phyloP scores from a whole-genome alignment of 2,329 filamentous ascomycete species.

The Geosmithia morbida region DNA sequence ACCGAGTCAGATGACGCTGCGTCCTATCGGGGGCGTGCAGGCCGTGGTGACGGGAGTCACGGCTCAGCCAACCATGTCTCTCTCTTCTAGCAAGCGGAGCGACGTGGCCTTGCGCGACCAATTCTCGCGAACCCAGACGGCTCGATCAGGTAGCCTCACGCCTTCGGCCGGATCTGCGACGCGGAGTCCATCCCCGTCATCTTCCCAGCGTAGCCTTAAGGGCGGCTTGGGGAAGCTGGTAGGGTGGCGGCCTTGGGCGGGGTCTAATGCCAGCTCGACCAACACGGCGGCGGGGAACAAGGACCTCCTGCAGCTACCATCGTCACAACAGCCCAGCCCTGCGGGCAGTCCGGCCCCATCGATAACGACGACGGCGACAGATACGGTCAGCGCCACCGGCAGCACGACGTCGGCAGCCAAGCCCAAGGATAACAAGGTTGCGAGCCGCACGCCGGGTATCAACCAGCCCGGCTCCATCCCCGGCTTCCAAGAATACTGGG shows the following conservation, averaged over 20 bases:
- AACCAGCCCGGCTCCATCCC: constrained; percentile 66
- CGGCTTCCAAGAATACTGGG: constrained; percentile 49
- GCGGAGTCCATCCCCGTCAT: constrained; percentile 8
- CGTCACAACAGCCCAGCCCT: constrained; percentile 1
- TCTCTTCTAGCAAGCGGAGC: constrained; percentile 28
- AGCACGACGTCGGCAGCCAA: constrained; percentile 4
- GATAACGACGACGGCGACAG: neutral
- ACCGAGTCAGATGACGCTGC: constrained; percentile 57
- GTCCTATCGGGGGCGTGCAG: constrained; percentile 36
- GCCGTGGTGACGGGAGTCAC: constrained; percentile 44
- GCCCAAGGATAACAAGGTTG: constrained; percentile 16
- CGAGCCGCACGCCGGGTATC: constrained; percentile 50
- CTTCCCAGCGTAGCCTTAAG: constrained; percentile 7
- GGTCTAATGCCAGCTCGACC: constrained; percentile 3
- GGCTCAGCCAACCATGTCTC: constrained; percentile 42
- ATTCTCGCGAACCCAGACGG: constrained; percentile 22
- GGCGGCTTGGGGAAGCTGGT: constrained; percentile 25
- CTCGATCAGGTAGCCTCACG: constrained; percentile 16
- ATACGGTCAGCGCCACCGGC: neutral
- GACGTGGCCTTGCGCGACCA: constrained; percentile 44
- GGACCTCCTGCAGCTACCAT: neutral
- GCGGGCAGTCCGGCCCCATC: neutral
- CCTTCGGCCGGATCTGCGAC: constrained; percentile 12
- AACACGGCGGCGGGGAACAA: neutral
- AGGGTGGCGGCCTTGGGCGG: constrained; percentile 34